phyloP scores from a whole-genome alignment of 2,329 filamentous ascomycete genomes.

The Trichophaea hybrida region DNA sequence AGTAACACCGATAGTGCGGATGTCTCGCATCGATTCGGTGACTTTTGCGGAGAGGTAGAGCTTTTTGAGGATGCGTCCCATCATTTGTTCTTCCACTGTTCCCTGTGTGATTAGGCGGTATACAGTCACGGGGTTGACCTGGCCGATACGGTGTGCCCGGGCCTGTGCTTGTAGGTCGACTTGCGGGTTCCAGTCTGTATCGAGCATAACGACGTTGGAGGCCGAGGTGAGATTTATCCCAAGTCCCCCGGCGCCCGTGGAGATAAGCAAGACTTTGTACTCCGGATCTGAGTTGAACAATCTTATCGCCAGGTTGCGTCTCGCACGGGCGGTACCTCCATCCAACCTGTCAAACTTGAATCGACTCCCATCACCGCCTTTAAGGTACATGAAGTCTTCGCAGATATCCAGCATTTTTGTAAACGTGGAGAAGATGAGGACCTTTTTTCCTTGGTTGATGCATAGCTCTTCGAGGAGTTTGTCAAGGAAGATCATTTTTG shows the following conservation, averaged over 20 bases:
- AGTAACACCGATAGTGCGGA: constrained; percentile 33
- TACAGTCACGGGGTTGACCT: constrained; percentile 40
- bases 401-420: constrained; percentile 39
- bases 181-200: constrained; percentile 31
- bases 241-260: constrained; percentile 42
- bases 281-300: constrained; percentile 38
- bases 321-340: constrained; percentile 36
- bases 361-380: constrained; percentile 32
- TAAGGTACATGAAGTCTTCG: constrained; percentile 38
- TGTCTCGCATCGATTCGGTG: constrained; percentile 43
- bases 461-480: constrained; percentile 39
- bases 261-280: constrained; percentile 42
- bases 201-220: constrained; percentile 43
- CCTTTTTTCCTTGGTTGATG: constrained; percentile 39
- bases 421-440: constrained; percentile 45
- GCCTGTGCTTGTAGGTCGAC: constrained; percentile 39
- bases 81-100: constrained; percentile 46
- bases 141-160: constrained; percentile 42
- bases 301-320: constrained; percentile 40
- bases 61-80: constrained; percentile 46
- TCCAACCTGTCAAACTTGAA: constrained; percentile 40
- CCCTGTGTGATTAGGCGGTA: constrained; percentile 44
- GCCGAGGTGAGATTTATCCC: constrained; percentile 43
- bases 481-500: constrained; percentile 43
- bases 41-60: constrained; percentile 47